Evolutionary conservation across 106 monocot species (phyloP).

Genomic region (Apostasia shenzhenica): DNA sequence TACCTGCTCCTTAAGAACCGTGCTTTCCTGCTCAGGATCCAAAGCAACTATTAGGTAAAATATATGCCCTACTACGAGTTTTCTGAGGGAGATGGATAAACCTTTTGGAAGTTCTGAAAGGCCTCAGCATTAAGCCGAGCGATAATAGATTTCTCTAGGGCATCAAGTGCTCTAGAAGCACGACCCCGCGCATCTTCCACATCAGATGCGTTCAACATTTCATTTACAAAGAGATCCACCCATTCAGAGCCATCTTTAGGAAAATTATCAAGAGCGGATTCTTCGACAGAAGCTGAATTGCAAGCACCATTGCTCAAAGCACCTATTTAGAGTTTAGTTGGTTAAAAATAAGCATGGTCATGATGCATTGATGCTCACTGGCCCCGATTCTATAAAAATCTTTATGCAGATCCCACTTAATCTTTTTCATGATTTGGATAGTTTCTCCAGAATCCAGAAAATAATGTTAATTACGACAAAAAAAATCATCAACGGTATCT

Average conservation of each 20-base stretch:
- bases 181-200: slow-evolving; percentile 70
- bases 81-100: background rate
- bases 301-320: background rate
- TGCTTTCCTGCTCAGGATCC: slow-evolving; percentile 35
- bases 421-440: too few species aligned
- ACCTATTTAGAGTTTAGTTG: too few species aligned
- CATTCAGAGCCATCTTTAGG: slow-evolving; percentile 56
- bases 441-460: too few species aligned
- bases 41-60: too few species aligned
- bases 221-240: slow-evolving; percentile 81
- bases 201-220: slow-evolving; percentile 72
- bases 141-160: slow-evolving; percentile 63
- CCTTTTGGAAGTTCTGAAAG: slow-evolving; percentile 52
- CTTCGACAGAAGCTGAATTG: slow-evolving; percentile 6
- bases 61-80: too few species aligned
- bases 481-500: too few species aligned
- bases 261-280: background rate
- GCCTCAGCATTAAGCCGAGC: slow-evolving; percentile 30
- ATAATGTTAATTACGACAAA: too few species aligned
- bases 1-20: slow-evolving; percentile 63
- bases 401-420: too few species aligned
- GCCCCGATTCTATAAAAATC: too few species aligned
- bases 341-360: too few species aligned
- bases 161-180: slow-evolving; percentile 55
- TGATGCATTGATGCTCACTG: too few species aligned